These are phyloP conservation scores for Psilocybe sp. DNA, from an alignment of 768 basidiomycete species.

Conservation along the genomic window DNA sequence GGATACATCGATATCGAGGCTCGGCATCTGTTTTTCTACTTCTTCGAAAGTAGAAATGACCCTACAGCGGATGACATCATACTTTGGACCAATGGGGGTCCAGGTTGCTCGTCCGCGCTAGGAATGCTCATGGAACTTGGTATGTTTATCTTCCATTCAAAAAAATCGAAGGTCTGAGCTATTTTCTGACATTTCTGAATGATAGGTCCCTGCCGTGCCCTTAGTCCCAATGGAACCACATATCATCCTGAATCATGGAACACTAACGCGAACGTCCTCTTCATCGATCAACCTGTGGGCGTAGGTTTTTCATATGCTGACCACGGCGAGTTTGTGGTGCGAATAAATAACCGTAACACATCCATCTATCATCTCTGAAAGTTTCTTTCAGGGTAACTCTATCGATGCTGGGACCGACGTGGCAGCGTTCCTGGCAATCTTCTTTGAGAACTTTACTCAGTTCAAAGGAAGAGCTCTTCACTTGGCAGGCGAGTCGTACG, in stretches of 20 bases:
- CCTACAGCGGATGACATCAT: conserved; percentile 60
- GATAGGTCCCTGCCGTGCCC: conserved; percentile 68
- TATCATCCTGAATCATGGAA: conserved; percentile 68
- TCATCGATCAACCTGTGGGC: conserved; percentile 61
- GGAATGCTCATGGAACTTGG: conserved; percentile 77
- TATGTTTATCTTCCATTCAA: conserved; percentile 27
- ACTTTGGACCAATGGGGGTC: conserved; percentile 52
- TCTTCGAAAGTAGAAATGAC: conserved; percentile 67
- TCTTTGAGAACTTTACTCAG: conserved; percentile 70
- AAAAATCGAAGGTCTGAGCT: conserved; percentile 1
- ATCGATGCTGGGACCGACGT: conserved; percentile 70
- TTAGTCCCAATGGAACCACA: conserved; percentile 44
- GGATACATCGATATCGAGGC: conserved; percentile 66
- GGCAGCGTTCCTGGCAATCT: conserved; percentile 67
- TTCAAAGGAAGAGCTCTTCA: conserved; percentile 69
- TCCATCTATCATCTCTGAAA: background rate
- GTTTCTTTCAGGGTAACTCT: conserved; percentile 46
- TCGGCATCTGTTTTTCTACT: conserved; percentile 70
- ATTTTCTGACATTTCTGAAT: background rate
- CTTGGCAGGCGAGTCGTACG: conserved; percentile 76
- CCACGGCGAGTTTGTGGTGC: conserved; percentile 55
- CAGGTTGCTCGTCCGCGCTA: conserved; percentile 41
- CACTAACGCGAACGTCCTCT: conserved; percentile 60
- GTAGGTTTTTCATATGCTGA: conserved; percentile 66
- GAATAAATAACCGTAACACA: conserved; percentile 13